These are phyloP conservation scores for Pyrus hybrid DNA, from an alignment of 331 rosid species.

Conservation along the genomic window DNA sequence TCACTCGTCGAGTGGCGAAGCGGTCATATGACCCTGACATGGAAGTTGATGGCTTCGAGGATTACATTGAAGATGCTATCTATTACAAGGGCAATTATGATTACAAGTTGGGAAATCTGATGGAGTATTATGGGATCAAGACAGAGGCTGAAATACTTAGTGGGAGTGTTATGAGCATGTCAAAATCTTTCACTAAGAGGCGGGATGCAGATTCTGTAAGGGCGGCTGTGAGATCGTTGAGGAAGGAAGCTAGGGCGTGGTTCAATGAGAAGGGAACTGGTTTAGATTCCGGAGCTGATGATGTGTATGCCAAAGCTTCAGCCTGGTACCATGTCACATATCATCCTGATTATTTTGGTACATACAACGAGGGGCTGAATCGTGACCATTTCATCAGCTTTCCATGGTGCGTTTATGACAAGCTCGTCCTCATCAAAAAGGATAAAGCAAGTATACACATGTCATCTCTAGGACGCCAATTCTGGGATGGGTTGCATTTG, in stretches of 20 bases:
- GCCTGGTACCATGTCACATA: constrained; percentile 88
- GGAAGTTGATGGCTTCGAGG: constrained; percentile 68
- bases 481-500: constrained; percentile 11
- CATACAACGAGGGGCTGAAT: constrained; percentile 53
- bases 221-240: constrained; percentile 54
- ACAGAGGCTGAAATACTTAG: constrained; percentile 63
- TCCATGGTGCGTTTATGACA: constrained; percentile 73
- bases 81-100: constrained; percentile 59
- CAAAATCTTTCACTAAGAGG: constrained; percentile 43
- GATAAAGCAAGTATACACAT: not conserved
- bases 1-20: constrained; percentile 41
- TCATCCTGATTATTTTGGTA: constrained; percentile 53
- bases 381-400: constrained; percentile 73
- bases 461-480: constrained; percentile 8
- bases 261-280: constrained; percentile 34
- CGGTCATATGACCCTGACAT: constrained; percentile 62
- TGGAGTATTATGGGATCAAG: constrained; percentile 68
- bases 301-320: constrained; percentile 69
- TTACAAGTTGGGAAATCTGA: constrained; percentile 71
- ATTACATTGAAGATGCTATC: constrained; percentile 67
- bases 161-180: constrained; percentile 54
- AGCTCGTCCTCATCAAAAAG: constrained; percentile 48
- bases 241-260: constrained; percentile 77
- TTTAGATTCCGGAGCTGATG: constrained; percentile 16
- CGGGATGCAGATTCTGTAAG: constrained; percentile 54